Evolutionary conservation across 306 rosid genomes (phyloP).

Genomic region (Casuarina cunninghamiana): DNA sequence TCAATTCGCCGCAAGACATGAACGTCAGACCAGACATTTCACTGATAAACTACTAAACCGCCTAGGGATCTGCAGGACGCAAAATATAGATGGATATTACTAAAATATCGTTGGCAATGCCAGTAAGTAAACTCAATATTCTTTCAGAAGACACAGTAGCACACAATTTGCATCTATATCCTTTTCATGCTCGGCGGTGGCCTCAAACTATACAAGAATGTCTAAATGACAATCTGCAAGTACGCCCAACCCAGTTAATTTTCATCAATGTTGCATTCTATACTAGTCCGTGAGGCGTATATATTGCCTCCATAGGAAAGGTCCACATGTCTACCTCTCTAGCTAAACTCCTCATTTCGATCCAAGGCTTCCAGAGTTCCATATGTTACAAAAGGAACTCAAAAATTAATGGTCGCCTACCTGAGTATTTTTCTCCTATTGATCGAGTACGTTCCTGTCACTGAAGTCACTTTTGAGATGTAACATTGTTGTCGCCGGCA

Average conservation of each 20-base stretch:
- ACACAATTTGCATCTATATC: background rate
- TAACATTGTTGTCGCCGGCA: constrained; percentile 22
- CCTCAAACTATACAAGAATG: background rate
- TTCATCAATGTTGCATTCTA: background rate
- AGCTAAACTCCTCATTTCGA: constrained; percentile 13
- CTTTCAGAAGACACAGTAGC: background rate
- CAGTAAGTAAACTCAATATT: background rate
- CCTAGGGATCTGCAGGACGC: background rate
- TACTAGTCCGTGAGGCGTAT: background rate
- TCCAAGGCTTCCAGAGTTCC: constrained; percentile 21
- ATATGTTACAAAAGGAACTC: constrained; percentile 6
- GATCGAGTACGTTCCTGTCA: constrained; percentile 12
- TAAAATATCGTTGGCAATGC: background rate
- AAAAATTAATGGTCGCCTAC: constrained; percentile 20
- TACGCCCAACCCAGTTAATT: background rate
- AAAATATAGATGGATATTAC: background rate
- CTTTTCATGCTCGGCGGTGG: background rate
- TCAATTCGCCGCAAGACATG: background rate
- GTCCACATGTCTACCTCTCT: constrained; percentile 14
- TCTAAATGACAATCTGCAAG: background rate
- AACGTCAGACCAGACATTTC: background rate
- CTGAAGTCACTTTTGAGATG: constrained; percentile 24
- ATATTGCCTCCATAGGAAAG: background rate
- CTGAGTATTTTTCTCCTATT: constrained; percentile 24
- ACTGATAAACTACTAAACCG: background rate